Percentiles rank a stretch among this genome's conserved stretches.
These are phyloP conservation scores for Yamadazyma siamensis DNA, from an alignment of 1,139 yeast species.

Conservation along the genomic window DNA sequence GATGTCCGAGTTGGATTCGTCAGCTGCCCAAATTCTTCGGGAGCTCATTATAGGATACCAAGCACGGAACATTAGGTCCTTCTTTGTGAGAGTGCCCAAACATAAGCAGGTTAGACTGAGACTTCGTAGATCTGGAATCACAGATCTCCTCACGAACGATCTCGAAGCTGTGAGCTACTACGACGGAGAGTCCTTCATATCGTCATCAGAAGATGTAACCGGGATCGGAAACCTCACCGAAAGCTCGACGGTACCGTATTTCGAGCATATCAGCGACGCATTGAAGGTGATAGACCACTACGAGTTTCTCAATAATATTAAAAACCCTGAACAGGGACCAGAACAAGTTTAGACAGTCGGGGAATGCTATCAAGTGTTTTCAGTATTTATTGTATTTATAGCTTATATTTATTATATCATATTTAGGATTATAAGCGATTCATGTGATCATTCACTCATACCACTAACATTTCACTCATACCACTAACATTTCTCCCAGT, in stretches of 20 bases:
- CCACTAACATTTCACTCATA: too few relatives aligned
- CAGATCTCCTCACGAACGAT: constrained; percentile 22
- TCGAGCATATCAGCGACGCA: constrained; percentile 41
- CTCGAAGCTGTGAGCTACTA: constrained; percentile 27
- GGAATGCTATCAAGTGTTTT: neutral
- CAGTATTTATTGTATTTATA: constrained; percentile 1
- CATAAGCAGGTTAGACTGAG: constrained; percentile 29
- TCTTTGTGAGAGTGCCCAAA: constrained; percentile 62
- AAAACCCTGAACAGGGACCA: neutral
- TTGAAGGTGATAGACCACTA: constrained; percentile 39
- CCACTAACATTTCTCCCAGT: too few relatives aligned
- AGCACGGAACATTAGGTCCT: constrained; percentile 55
- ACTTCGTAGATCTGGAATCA: constrained; percentile 32
- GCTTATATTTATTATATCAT: neutral
- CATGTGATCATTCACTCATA: too few relatives aligned
- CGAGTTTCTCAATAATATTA: constrained; percentile 18
- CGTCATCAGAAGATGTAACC: constrained; percentile 9
- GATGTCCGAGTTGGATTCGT: constrained; percentile 82
- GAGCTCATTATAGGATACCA: constrained; percentile 58
- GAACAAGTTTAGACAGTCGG: neutral
- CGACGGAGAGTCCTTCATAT: constrained; percentile 16
- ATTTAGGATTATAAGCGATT: too few relatives aligned
- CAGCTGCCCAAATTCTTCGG: constrained; percentile 74
- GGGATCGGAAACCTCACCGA: constrained; percentile 28
- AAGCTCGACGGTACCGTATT: constrained; percentile 27